A percentile compares a stretch with the other conserved stretches of the same genome.
Conservation (phyloP, 139 green algal genomes). For the Nannochloris sp. region DNA sequence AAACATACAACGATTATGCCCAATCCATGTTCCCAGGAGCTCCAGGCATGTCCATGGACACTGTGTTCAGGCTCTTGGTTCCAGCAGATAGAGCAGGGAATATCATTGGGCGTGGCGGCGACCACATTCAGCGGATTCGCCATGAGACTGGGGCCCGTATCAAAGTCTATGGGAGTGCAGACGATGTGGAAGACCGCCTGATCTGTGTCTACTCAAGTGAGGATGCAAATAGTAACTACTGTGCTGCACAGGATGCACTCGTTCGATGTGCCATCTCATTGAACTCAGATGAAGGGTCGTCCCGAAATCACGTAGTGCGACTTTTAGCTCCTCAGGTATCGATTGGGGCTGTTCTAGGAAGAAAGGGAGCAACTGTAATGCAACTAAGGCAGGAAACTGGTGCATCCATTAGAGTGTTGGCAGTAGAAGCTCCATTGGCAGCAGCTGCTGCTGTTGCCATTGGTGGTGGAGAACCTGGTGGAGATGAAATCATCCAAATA, state of each 20-base stretch:
- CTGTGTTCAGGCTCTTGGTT: slow-evolving; percentile 24
- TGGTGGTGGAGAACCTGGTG: background rate
- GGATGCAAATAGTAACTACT: slow-evolving; percentile 23
- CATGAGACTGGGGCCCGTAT: slow-evolving; percentile 25
- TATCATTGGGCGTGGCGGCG: slow-evolving; percentile 26
- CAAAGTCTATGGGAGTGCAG: slow-evolving; percentile 17
- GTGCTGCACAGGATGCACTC: slow-evolving; percentile 33
- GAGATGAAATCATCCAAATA: slow-evolving; percentile 28
- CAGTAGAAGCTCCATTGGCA: slow-evolving; percentile 2
- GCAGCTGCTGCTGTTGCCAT: background rate
- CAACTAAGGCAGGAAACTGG: slow-evolving; percentile 29
- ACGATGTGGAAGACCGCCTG: slow-evolving; percentile 25
- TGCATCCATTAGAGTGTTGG: slow-evolving; percentile 22
- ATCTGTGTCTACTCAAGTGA: slow-evolving; percentile 27
- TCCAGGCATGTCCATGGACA: slow-evolving; percentile 11
- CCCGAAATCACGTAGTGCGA: slow-evolving; percentile 11
- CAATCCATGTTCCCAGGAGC: background rate
- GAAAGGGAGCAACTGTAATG: slow-evolving; percentile 23
- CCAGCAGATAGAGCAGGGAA: slow-evolving; percentile 15
- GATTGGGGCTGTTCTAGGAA: slow-evolving; percentile 25
- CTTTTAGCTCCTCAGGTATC: slow-evolving; percentile 19
- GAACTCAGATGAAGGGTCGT: slow-evolving; percentile 3
- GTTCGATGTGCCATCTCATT: slow-evolving; percentile 26
- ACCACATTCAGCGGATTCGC: slow-evolving; percentile 22
- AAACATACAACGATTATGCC: slow-evolving; percentile 1